Conservation (phyloP, 2,329 filamentous ascomycete species). For the Cercospora sojina region DNA sequence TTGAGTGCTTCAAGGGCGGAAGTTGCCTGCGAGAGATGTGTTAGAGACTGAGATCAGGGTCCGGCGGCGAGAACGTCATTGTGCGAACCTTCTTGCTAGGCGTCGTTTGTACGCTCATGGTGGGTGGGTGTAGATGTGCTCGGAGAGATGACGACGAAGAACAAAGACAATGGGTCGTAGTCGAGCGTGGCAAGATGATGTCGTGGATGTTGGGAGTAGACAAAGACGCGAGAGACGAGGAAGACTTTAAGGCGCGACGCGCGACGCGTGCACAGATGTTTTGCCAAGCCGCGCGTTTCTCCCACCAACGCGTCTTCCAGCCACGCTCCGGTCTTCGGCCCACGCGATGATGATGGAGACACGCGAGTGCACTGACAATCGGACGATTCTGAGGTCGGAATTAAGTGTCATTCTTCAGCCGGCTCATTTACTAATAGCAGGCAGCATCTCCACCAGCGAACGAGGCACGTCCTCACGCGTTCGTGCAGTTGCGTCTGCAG, state of each 20-base stretch:
- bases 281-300: conserved; percentile 6
- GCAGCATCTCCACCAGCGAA: neutral
- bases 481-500: neutral
- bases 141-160: conserved; percentile 13
- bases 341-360: conserved; percentile 3
- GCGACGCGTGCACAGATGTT: conserved; percentile 11
- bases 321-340: conserved; percentile 12
- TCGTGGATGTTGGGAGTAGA: conserved; percentile 11
- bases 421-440: neutral
- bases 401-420: neutral
- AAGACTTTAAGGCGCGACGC: conserved; percentile 12
- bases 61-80: conserved; percentile 42
- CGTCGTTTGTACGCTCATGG: conserved; percentile 65
- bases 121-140: conserved; percentile 26
- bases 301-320: conserved; percentile 16
- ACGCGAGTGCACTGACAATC: conserved; percentile 4
- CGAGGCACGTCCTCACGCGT: neutral
- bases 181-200: conserved; percentile 17
- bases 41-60: conserved; percentile 42
- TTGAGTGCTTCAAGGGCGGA: conserved; percentile 83
- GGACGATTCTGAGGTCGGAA: conserved; percentile 10
- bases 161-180: conserved; percentile 17
- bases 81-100: conserved; percentile 68
- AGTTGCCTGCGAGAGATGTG: conserved; percentile 63
- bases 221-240: conserved; percentile 18